A percentile compares a stretch with the other conserved stretches of the same genome.
phyloP scores from a whole-genome alignment of 148 eudicot species.

The Camellia granthamiana region DNA sequence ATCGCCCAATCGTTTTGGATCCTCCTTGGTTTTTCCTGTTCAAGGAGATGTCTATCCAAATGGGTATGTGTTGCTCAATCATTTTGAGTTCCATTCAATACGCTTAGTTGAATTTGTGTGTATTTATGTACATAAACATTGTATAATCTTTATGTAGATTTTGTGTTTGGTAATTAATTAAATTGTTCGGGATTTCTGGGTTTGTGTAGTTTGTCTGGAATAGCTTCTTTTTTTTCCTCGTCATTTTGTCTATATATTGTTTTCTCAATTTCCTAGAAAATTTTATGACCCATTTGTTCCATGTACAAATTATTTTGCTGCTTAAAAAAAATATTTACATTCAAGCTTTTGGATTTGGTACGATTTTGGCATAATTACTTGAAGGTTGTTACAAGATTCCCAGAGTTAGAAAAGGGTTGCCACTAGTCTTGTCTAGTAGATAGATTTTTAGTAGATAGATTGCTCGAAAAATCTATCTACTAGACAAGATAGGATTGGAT shows the following conservation, averaged over 20 bases:
- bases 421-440: background rate
- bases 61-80: background rate
- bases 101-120: no score
- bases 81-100: background rate
- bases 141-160: background rate
- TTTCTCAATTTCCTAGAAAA: background rate
- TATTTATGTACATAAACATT: no score
- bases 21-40: conserved; percentile 12
- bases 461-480: background rate
- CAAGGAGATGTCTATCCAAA: conserved; percentile 2
- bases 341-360: no score
- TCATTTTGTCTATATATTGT: background rate
- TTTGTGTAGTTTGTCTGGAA: background rate
- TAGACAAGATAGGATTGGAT: background rate
- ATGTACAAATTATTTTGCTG: background rate
- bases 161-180: background rate
- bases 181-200: background rate
- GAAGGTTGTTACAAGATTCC: background rate
- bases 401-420: background rate
- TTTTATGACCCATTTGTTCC: background rate
- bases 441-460: no score
- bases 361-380: background rate
- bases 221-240: background rate
- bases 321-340: background rate
- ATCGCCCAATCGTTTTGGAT: background rate